Conservation (phyloP, 192 early-diverging fungal species). For the Entomortierella lignicola region DNA sequence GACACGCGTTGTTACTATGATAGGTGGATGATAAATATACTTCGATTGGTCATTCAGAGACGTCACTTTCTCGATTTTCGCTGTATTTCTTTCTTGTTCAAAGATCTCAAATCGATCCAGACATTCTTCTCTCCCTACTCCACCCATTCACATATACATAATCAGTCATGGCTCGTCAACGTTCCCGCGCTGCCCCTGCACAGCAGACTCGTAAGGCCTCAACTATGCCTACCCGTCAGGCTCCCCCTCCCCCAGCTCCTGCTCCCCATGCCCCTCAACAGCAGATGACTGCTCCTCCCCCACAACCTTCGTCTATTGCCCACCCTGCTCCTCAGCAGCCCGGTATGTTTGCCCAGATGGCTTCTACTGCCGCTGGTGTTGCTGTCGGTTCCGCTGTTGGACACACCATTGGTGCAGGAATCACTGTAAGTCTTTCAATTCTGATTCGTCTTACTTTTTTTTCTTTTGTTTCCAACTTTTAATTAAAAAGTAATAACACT, state of each 20-base stretch:
- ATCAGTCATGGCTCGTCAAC: slow-evolving; percentile 52
- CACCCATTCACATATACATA: slow-evolving; percentile 1
- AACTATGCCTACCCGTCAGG: slow-evolving; percentile 71
- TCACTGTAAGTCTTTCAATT: slow-evolving; percentile 76
- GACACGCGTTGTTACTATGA: too few relatives aligned
- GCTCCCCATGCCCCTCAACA: slow-evolving; percentile 53
- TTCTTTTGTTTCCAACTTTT: slow-evolving; percentile 63
- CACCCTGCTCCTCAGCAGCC: slow-evolving; percentile 76
- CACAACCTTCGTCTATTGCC: slow-evolving; percentile 64
- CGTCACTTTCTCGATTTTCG: too few relatives aligned
- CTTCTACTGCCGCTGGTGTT: slow-evolving; percentile 91
- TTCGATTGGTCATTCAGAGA: too few relatives aligned
- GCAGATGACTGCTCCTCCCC: slow-evolving; percentile 51
- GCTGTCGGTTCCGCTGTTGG: slow-evolving; percentile 93
- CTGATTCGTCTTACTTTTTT: neutral
- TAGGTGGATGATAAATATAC: too few relatives aligned
- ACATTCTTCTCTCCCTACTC: neutral
- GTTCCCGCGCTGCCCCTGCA: slow-evolving; percentile 58
- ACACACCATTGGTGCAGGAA: slow-evolving; percentile 86
- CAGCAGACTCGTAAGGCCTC: slow-evolving; percentile 66
- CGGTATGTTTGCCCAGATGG: slow-evolving; percentile 87
- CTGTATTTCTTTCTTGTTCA: too few relatives aligned
- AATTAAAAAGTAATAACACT: neutral
- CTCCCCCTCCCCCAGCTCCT: slow-evolving; percentile 63
- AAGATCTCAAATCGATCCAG: neutral